Percentiles rank a stretch among this genome's conserved stretches.
Evolutionary conservation across 176 grass and related monocot species (phyloP).

Genomic region (Typha latifolia): DNA sequence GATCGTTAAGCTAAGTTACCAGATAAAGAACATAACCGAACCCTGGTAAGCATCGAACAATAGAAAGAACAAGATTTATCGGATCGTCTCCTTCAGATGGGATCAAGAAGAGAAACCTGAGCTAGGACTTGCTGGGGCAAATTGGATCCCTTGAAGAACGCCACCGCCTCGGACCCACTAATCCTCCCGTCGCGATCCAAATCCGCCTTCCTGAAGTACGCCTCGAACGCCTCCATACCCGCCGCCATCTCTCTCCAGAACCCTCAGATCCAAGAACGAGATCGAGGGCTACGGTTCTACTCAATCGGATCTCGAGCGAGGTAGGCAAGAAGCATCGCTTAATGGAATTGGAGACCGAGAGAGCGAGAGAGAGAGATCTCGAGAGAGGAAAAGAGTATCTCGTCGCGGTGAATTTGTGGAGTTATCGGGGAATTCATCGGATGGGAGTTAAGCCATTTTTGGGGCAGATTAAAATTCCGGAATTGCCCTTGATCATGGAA

Average conservation of each 20-base stretch:
- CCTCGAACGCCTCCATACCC: slow-evolving; percentile 67
- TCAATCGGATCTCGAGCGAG: slow-evolving; percentile 14
- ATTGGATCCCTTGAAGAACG: slow-evolving; percentile 84
- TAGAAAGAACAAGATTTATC: not conserved
- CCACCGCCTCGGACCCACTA: slow-evolving; percentile 80
- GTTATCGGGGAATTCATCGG: not conserved
- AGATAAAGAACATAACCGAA: not conserved
- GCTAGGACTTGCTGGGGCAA: slow-evolving; percentile 83
- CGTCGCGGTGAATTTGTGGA: slow-evolving; percentile 5
- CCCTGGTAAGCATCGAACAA: not conserved
- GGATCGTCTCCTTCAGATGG: not conserved
- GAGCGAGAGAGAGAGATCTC: not conserved
- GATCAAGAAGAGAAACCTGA: slow-evolving; percentile 52
- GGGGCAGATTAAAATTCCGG: slow-evolving; percentile 1
- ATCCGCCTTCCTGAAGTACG: slow-evolving; percentile 89
- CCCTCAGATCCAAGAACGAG: slow-evolving; percentile 26
- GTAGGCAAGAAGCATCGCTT: slow-evolving; percentile 1
- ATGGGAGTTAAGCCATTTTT: not conserved
- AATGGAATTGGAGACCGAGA: too few relatives aligned
- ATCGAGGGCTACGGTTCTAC: slow-evolving; percentile 5
- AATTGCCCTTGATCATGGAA: not conserved
- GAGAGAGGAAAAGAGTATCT: not conserved
- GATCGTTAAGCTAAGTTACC: not conserved
- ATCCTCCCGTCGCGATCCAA: slow-evolving; percentile 93
- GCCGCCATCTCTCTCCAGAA: slow-evolving; percentile 12